Evolutionary conservation across 148 eudicot species (phyloP), one percentile per base, ranked within the genome.

Genomic region (Dysphania ambrosioides): DNA sequence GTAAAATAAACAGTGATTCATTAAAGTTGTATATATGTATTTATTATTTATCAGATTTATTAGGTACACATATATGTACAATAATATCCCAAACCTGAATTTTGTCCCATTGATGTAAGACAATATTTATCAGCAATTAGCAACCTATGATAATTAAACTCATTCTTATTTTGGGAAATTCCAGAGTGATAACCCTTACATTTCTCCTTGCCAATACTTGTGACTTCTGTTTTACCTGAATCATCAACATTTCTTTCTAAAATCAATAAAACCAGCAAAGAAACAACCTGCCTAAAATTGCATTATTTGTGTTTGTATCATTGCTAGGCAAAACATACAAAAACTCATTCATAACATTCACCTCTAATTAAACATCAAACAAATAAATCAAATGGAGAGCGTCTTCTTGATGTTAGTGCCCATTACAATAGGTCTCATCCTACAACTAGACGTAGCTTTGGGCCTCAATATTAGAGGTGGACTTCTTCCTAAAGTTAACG

Each of bases 171-270:
- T 40, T 72, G 49, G 70, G 56, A 32, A 75, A 59, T 27, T 5
- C 9, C 27, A 60, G 5, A 49, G 58, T 7, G 72, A 23, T 44
- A 15, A 66, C 6, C 70, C 77, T 68, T 21, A 61, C 12, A 36
- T 68, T 68, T 79, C 62, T 74, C 68, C 15, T 42, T 26, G 49
- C 77, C 82, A 68, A 51, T 27, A 63, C 29, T 68, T 35, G 58
- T 11, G 1, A 18, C 7, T 24, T 58, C 21, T 12, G 2, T 40
- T 27, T 65, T 53, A 56, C 10, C 72, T 72, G 31, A n/a, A 60
- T 69, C 58, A 21, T 8, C 58, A 53, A 49, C 10, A 0, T 21
- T 31, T 19, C 21, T 72, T 67, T 51, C 15, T 36, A 13, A 34
- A 72, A 72, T 24, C 68, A 42, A 31, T 23, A 72, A 23, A 57